Conservation (phyloP, 805 yeast genomes). For the Candida easanensis region DNA sequence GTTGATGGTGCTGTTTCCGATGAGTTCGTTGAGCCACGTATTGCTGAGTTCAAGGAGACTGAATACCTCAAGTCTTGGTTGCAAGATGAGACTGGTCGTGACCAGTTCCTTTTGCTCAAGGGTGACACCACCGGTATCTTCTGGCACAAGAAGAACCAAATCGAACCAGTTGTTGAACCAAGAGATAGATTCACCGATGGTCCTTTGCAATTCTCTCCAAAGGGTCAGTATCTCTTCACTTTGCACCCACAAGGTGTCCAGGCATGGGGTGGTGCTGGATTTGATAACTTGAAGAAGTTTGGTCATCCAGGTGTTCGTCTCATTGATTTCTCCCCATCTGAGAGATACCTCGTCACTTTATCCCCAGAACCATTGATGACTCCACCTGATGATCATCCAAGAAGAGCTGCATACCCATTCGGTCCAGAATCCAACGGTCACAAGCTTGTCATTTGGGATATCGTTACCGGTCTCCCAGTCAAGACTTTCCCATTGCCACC, state of each 20-base stretch:
- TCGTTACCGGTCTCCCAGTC: slow-evolving; percentile 75
- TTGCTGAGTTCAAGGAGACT: slow-evolving; percentile 70
- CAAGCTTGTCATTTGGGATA: slow-evolving; percentile 90
- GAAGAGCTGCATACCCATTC: slow-evolving; percentile 73
- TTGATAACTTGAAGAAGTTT: slow-evolving; percentile 71
- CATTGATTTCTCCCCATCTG: slow-evolving; percentile 90
- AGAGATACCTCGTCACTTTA: slow-evolving; percentile 84
- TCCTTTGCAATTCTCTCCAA: slow-evolving; percentile 87
- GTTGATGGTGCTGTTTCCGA: slow-evolving; percentile 57
- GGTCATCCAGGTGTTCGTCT: slow-evolving; percentile 87
- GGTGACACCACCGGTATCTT: slow-evolving; percentile 78
- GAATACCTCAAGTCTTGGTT: slow-evolving; percentile 91
- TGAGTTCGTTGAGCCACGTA: slow-evolving; percentile 65
- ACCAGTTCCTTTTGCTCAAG: slow-evolving; percentile 79
- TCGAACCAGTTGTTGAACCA: slow-evolving; percentile 75
- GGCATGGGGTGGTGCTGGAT: slow-evolving; percentile 90
- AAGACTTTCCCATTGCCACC: slow-evolving; percentile 91
- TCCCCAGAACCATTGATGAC: slow-evolving; percentile 79
- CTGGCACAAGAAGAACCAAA: slow-evolving; percentile 77
- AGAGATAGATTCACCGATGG: slow-evolving; percentile 85
- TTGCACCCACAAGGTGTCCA: slow-evolving; percentile 93
- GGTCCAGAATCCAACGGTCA: slow-evolving; percentile 88
- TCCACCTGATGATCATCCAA: slow-evolving; percentile 65
- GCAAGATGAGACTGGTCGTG: slow-evolving; percentile 84
- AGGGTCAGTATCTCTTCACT: slow-evolving; percentile 84